Base-by-base conservation (phyloP, 306 rosid genomes). In the Ceratonia siliqua region DNA sequence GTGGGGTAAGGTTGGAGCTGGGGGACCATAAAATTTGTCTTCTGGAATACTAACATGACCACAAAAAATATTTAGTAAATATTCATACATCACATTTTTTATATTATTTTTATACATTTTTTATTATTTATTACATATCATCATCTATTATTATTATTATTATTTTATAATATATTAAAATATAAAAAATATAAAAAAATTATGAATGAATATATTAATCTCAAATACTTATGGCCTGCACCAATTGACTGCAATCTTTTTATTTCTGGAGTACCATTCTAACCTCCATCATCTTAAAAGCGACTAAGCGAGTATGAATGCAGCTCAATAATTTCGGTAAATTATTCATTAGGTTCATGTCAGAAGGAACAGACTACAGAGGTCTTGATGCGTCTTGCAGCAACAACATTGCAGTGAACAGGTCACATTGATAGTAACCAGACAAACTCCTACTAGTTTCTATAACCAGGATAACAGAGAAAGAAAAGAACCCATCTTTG, bases 21-120 rank as follows among this genome's bases (percentile, higher is more conserved):
- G 36, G 42, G 59, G 59, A 77, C 75, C 68, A 33, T 57, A 14
- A 15, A 35, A n/a, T 55, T 22, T 32, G 9, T 33, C 53, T 77
- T 67, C 45, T 43, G 32, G 56, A 57, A 36, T 52, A 77, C 11
- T 61, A 71, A 50, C 65, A 77, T 68, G 75, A 54, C 18, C 32
- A 52, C 3, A 63, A 52, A 30, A 20, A 50, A 75, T 25, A 22
- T 42, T 38, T n/a, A n/a, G n/a, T n/a, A n/a, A n/a, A n/a, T n/a
- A n/a, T n/a, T n/a, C n/a, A n/a, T n/a, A n/a, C n/a, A n/a, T n/a
- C n/a, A n/a, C n/a, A n/a, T n/a, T n/a, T n/a, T n/a, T n/a, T n/a
- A n/a, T n/a, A n/a, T n/a, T n/a, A n/a, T n/a, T n/a, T n/a, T n/a
- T n/a, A n/a, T n/a, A n/a, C n/a, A n/a, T n/a, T n/a, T n/a, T n/a